phyloP scores from a whole-genome alignment of 2,329 filamentous ascomycete species.

The Penicillium crustosum region DNA sequence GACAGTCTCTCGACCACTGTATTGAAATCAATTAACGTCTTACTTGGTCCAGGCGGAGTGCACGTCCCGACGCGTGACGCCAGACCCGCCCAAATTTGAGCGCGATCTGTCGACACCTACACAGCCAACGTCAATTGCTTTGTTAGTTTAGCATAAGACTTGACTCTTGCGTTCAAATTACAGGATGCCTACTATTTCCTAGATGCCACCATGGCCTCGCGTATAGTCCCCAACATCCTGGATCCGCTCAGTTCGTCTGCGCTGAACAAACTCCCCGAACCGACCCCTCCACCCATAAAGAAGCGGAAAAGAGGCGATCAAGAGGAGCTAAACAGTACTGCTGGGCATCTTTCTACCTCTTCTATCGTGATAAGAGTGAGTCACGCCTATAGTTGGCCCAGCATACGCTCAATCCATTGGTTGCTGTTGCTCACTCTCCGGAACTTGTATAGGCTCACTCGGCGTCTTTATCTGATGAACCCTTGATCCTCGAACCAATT shows the following conservation, averaged over 20 bases:
- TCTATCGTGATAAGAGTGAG: slow-evolving; percentile 37
- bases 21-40: background rate
- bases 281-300: slow-evolving; percentile 29
- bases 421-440: slow-evolving; percentile 2
- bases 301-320: slow-evolving; percentile 33
- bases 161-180: background rate
- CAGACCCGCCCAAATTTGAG: slow-evolving; percentile 16
- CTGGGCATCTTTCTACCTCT: slow-evolving; percentile 20
- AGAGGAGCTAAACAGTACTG: slow-evolving; percentile 18
- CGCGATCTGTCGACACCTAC: slow-evolving; percentile 14
- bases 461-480: slow-evolving; percentile 37
- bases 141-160: slow-evolving; percentile 10
- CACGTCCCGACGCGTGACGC: slow-evolving; percentile 30
- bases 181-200: slow-evolving; percentile 25
- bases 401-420: background rate
- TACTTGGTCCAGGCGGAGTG: slow-evolving; percentile 7
- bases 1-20: background rate
- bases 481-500: slow-evolving; percentile 39
- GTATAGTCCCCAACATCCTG: slow-evolving; percentile 30
- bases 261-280: slow-evolving; percentile 33
- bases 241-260: slow-evolving; percentile 36
- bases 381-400: background rate
- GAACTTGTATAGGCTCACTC: slow-evolving; percentile 33
- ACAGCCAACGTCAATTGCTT: slow-evolving; percentile 8
- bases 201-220: slow-evolving; percentile 41